Evolutionary conservation across 148 eudicot genomes (phyloP), one percentile per base, ranked within the genome.

Genomic region (Gaultheria prostrata): DNA sequence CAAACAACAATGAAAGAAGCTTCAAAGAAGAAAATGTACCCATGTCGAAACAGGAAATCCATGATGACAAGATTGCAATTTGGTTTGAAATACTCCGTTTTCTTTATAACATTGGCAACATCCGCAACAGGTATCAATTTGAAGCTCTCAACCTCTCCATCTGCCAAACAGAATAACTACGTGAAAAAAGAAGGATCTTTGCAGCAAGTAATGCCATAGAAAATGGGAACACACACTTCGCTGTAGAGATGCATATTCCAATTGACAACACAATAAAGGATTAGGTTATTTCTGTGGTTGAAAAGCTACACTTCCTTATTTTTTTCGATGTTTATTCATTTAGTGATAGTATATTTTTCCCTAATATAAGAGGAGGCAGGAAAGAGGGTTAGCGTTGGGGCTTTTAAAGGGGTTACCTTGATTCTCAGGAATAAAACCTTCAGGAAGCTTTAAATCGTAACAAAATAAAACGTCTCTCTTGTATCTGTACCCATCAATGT

Each of bases 81-180:
- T 50, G 93, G 82, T 87, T 94, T 95, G 91, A 90, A 95, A 83
- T 86, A 89, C 51, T 82, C 81, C 39, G 94, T 92, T 35, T 74
- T 86, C 84, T 84, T 86, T 43, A 95, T 92, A 78, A 95, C 84
- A 88, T 91, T 89, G 46, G 94, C 92, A 78, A 93, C 95, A 46
- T 88, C 88, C 24, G 82, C 76, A 67, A 91, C 88, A 48, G 95
- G 93, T 83, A 95, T 82, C 85, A 94, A 78, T 81, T 89, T 90
- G 90, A 95, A 95, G 93, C 98, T 92, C 85, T 91, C 98, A 71
- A 93, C 98, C 85, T 95, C 98, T 73, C 98, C 98, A 92, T 95
- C 98, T 95, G 91, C 61, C 84, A 87, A 57, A 69, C 51, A 49
- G 14, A 78, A 71, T 5, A 43, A 78, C 59, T 45, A 3, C 4